Percentiles rank a stretch among this genome's conserved stretches.
phyloP scores from a whole-genome alignment of 805 yeast genomes.

The Metschnikowia henanensis region DNA sequence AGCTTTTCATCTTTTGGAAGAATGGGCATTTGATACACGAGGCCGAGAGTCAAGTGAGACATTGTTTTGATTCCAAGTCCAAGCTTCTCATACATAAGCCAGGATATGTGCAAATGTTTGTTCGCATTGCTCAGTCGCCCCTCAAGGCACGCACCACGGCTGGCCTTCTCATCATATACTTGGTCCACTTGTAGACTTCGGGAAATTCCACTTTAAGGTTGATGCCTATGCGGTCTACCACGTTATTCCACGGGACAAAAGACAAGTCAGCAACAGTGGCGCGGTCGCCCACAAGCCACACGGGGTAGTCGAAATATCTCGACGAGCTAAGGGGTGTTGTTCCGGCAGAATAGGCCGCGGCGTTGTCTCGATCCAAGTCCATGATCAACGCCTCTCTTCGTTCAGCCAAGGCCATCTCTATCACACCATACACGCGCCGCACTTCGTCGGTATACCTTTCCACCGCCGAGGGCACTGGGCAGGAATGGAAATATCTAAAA shows the following conservation, averaged over 20 bases:
- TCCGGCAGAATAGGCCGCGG: constrained; percentile 84
- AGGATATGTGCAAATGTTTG: not conserved
- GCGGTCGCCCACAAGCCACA: constrained; percentile 89
- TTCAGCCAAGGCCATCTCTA: constrained; percentile 94
- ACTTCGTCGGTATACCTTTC: constrained; percentile 92
- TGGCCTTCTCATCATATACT: constrained; percentile 92
- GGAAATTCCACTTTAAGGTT: constrained; percentile 86
- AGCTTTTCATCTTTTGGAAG: too few species aligned
- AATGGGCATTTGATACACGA: too few species aligned
- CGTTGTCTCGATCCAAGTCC: constrained; percentile 87
- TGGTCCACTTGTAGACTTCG: constrained; percentile 95
- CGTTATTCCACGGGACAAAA: constrained; percentile 97
- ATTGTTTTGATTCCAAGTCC: too few species aligned
- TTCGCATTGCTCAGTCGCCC: constrained; percentile 46
- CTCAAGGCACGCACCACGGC: constrained; percentile 85
- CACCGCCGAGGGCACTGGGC: constrained; percentile 83
- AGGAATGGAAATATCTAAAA: constrained; percentile 86
- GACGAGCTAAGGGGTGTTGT: constrained; percentile 84
- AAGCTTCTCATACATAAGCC: too few species aligned
- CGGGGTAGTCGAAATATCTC: constrained; percentile 87
- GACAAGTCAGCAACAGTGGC: constrained; percentile 85
- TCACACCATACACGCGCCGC: constrained; percentile 87
- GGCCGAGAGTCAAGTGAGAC: too few species aligned
- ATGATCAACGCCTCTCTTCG: constrained; percentile 84
- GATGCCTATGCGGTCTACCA: constrained; percentile 89